Percentiles rank a stretch among this genome's conserved stretches.
Evolutionary conservation across 345 rosid species (phyloP).

Genomic region (Erodium maritimum): DNA sequence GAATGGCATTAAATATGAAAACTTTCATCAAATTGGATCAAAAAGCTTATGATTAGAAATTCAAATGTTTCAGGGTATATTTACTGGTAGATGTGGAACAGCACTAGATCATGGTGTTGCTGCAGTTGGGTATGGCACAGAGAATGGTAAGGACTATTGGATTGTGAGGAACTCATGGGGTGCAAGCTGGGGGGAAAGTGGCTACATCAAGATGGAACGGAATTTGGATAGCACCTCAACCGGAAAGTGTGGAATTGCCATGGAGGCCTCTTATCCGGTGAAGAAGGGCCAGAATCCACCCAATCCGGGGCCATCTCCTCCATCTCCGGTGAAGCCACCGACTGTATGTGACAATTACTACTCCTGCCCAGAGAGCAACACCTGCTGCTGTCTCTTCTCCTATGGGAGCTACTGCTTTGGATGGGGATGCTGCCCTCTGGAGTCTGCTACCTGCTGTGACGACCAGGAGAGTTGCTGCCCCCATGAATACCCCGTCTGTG

Average conservation of each 20-base stretch:
- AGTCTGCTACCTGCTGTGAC: conserved; percentile 76
- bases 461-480: conserved; percentile 85
- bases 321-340: conserved; percentile 76
- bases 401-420: conserved; percentile 46
- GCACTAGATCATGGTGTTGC: conserved; percentile 78
- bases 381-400: conserved; percentile 75
- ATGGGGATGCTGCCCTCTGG: conserved; percentile 97
- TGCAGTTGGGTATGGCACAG: conserved; percentile 83
- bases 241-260: conserved; percentile 82
- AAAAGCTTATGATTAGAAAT: too few species aligned
- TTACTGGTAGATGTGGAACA: conserved; percentile 70
- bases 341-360: conserved; percentile 52
- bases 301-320: conserved; percentile 89
- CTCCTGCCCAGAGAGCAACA: conserved; percentile 50
- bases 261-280: conserved; percentile 81
- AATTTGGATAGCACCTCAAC: conserved; percentile 21
- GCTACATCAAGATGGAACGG: conserved; percentile 64
- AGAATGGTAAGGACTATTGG: conserved; percentile 64
- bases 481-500: conserved; percentile 65
- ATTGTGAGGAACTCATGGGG: conserved; percentile 88
- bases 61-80: conserved; percentile 51
- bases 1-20: too few species aligned
- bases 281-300: conserved; percentile 81
- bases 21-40: too few species aligned
- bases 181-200: conserved; percentile 65